Conservation (phyloP, 169 alveolate genomes). For the Cryptosporidium meleagridis region DNA sequence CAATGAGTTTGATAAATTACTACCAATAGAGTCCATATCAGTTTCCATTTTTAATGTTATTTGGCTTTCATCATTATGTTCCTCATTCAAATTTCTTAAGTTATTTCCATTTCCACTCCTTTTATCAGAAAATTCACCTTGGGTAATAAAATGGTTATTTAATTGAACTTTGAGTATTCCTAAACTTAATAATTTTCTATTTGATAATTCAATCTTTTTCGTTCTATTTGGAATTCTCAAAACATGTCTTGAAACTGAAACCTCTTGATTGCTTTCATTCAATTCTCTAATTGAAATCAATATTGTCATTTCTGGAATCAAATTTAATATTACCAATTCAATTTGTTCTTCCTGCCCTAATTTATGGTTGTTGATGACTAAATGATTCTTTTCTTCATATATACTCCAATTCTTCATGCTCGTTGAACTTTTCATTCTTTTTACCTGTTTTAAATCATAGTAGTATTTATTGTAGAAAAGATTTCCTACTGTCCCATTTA, state of each 20-base stretch:
- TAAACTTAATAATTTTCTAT: not conserved
- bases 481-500: conserved; percentile 12
- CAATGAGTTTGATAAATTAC: conserved; percentile 16
- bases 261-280: not conserved
- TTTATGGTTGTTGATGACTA: not conserved
- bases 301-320: conserved; percentile 57
- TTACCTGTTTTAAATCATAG: not conserved
- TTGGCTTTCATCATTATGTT: not conserved
- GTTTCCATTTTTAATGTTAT: not conserved
- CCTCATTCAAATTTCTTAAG: not conserved
- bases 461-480: not conserved
- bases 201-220: not conserved
- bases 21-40: not conserved
- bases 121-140: not conserved
- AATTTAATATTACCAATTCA: conserved; percentile 31
- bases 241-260: conserved; percentile 31
- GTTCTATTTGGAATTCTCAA: conserved; percentile 20
- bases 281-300: conserved; percentile 14
- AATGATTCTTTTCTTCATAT: not conserved
- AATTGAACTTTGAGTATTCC: not conserved
- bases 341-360: not conserved
- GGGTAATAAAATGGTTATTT: not conserved
- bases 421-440: not conserved
- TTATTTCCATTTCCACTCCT: not conserved
- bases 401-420: conserved; percentile 12